Percentiles rank a stretch among this genome's conserved stretches.
Conservation (phyloP, 495 filamentous ascomycete genomes). For the Pyronema domesticum region DNA sequence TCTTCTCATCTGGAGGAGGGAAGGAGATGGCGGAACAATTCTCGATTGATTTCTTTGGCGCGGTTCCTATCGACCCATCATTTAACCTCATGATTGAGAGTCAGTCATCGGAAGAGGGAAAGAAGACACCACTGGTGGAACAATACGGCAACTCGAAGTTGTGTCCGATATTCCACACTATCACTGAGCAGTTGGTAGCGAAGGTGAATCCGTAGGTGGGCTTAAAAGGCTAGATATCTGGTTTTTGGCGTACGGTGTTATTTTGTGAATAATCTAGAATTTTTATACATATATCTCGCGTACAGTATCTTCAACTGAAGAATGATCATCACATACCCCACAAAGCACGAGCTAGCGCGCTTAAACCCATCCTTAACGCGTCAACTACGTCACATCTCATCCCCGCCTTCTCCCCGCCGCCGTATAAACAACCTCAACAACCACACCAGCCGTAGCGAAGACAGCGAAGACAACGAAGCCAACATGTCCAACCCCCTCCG, state of each 20-base stretch:
- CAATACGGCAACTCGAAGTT: conserved; percentile 24
- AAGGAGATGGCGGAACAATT: conserved; percentile 79
- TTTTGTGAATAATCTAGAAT: not conserved
- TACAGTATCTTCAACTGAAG: too few relatives aligned
- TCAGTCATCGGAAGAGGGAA: conserved; percentile 36
- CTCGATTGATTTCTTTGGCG: conserved; percentile 63
- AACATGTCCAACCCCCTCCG: not conserved
- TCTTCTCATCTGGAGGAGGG: conserved; percentile 81
- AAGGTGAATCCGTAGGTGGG: conserved; percentile 1
- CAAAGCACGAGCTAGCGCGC: too few relatives aligned
- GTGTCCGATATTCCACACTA: conserved; percentile 20
- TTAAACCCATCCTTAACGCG: too few relatives aligned
- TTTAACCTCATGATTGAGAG: conserved; percentile 42
- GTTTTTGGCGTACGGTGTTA: conserved; percentile 2
- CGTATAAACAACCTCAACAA: not conserved
- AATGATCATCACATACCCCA: too few relatives aligned
- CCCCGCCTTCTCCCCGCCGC: too few relatives aligned
- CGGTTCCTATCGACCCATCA: conserved; percentile 70
- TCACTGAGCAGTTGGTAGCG: conserved; percentile 21
- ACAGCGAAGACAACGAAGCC: too few relatives aligned
- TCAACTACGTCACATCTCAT: too few relatives aligned
- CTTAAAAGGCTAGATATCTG: not conserved
- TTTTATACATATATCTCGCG: too few relatives aligned
- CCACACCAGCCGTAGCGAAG: not conserved
- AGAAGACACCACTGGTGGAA: conserved; percentile 26